Conservation (phyloP, 176 grass and related monocot species). For the Alloteropsis semialata region DNA sequence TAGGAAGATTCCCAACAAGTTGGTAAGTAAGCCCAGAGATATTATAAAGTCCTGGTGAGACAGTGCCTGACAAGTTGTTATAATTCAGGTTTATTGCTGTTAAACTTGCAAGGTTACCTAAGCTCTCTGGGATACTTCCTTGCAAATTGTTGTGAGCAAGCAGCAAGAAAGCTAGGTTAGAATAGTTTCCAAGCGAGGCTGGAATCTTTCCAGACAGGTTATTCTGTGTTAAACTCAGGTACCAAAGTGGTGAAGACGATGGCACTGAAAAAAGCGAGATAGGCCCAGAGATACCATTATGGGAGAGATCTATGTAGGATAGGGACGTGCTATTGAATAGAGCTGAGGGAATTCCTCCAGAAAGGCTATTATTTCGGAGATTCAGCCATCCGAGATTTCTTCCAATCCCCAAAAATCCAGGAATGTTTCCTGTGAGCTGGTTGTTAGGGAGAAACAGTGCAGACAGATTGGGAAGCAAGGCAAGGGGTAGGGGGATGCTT, state of each 20-base stretch:
- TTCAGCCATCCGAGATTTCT: too few relatives aligned
- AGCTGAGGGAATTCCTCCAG: slow-evolving; percentile 31
- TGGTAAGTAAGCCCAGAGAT: too few relatives aligned
- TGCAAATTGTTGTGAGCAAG: slow-evolving; percentile 35
- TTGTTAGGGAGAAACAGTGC: slow-evolving; percentile 24
- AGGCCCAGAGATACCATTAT: too few relatives aligned
- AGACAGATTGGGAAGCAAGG: slow-evolving; percentile 21
- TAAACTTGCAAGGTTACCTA: too few relatives aligned
- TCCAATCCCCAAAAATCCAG: slow-evolving; percentile 31
- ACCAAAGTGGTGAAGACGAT: too few relatives aligned
- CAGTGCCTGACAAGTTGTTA: slow-evolving; percentile 41
- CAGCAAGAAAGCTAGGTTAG: slow-evolving; percentile 14
- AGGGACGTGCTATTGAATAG: slow-evolving; percentile 57
- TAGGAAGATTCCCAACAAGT: too few relatives aligned
- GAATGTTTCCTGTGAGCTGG: slow-evolving; percentile 39
- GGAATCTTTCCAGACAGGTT: slow-evolving; percentile 44
- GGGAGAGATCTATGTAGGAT: too few relatives aligned
- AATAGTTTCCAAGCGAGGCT: slow-evolving; percentile 39
- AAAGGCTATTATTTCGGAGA: slow-evolving; percentile 50
- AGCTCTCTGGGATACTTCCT: slow-evolving; percentile 49
- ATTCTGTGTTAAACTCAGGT: slow-evolving; percentile 29
- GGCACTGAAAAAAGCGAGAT: too few relatives aligned
- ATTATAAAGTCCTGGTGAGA: too few relatives aligned
- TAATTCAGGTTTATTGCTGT: slow-evolving; percentile 19
- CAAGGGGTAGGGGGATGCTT: slow-evolving; percentile 23